Percentiles rank a stretch among this genome's conserved stretches.
phyloP scores from a whole-genome alignment of 164 flowering plant species.

The Chloranthus sessilifolius region DNA sequence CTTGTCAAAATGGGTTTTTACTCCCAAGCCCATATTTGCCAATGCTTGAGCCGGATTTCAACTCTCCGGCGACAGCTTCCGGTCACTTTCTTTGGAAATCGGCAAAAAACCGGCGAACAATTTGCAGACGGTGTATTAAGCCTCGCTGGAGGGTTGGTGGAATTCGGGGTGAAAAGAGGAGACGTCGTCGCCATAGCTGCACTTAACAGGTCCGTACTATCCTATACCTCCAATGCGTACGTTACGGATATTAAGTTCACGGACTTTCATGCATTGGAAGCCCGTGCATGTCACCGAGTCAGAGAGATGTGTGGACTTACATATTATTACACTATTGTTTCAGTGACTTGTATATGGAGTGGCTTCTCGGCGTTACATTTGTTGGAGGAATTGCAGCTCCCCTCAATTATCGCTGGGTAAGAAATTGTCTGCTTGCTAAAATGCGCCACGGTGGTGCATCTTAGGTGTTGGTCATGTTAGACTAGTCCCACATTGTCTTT shows the following conservation, averaged over 20 bases:
- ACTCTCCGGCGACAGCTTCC: conserved; percentile 31
- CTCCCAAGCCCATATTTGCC: conserved; percentile 65
- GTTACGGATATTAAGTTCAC: not conserved
- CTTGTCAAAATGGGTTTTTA: conserved; percentile 21
- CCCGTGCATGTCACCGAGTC: too few species aligned
- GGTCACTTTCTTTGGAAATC: conserved; percentile 37
- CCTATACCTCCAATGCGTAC: not conserved
- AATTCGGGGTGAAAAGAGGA: conserved; percentile 52
- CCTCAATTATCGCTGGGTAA: conserved; percentile 82
- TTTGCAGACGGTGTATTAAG: conserved; percentile 45
- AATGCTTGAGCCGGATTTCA: conserved; percentile 54
- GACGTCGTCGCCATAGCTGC: conserved; percentile 78
- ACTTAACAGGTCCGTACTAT: conserved; percentile 58
- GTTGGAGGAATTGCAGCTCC: conserved; percentile 75
- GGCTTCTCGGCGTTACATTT: conserved; percentile 67
- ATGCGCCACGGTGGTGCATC: too few species aligned
- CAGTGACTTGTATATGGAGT: conserved; percentile 76
- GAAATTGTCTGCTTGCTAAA: too few species aligned
- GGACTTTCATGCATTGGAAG: not conserved
- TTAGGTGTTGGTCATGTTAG: too few species aligned
- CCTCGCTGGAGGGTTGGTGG: conserved; percentile 49
- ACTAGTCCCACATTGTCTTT: too few species aligned
- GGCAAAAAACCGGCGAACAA: conserved; percentile 45
- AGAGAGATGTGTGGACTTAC: too few species aligned
- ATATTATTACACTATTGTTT: too few species aligned